Evolutionary conservation across 2,329 filamentous ascomycete genomes (phyloP), one percentile per base, ranked within the genome.

Genomic region (Cercospora zeae-maydis): DNA sequence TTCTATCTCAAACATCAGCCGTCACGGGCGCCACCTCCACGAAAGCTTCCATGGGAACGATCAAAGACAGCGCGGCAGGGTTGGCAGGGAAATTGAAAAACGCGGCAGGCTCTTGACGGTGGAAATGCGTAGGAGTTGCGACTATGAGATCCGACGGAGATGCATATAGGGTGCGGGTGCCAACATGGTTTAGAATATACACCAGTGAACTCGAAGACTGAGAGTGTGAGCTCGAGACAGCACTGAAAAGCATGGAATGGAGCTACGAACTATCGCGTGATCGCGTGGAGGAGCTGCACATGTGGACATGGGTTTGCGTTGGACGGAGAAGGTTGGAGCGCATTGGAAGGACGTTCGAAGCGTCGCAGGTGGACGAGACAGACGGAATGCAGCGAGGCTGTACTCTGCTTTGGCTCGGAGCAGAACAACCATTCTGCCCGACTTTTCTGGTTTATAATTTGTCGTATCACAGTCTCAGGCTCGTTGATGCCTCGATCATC

Each of bases 21-120:
- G 36, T 19, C 2, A 42, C 34, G 6, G 54, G 34, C 8, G 45
- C 45, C 14, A 49, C 37, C 36, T 42, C 49, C 24, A 39, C 49
- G 45, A 34, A 34, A 54, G 58, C 19, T 57, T 33, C 47, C 11
- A 36, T 19, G 1, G 42, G 42, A 42, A 59, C 47, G 24, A 54
- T 55, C n/a, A 63, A 63, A 49, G 61, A 63, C 53, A 57, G 36
- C 30, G 39, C 37, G 19, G 42, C 30, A 34, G 51, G 51, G 24
- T 16, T 51, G 57, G 57, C 34, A 4, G 47, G 58, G 34, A 53
- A 39, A 42, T 21, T 47, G 55, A 34, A 47, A 14, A 27, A 27
- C 24, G 42, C 42, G 5, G 42, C 24, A 4, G 21, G 11, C 4
- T 49, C 42, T 49, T 49, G 42, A 49, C 27, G 13, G 13, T 13